Evolutionary conservation across 768 basidiomycete genomes (phyloP).

Genomic region (Roridomyces roridus): DNA sequence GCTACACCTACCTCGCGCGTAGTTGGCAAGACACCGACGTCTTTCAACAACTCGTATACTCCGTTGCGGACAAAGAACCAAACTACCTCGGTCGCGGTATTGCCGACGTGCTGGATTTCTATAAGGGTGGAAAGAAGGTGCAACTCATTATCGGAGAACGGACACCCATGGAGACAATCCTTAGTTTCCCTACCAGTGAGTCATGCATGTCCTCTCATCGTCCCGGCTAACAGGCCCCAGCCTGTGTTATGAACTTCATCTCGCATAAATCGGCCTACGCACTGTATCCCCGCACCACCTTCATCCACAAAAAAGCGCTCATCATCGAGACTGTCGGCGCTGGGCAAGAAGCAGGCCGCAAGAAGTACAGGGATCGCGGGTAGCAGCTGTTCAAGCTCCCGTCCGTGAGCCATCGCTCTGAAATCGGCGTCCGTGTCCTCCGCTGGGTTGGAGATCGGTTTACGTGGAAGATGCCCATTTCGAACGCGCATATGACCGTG

Average conservation of each 20-base stretch:
- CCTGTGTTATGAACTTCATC: constrained; percentile 53
- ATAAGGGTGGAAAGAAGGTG: constrained; percentile 34
- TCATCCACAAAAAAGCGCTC: constrained; percentile 34
- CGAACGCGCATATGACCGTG: background rate
- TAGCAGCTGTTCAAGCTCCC: constrained; percentile 32
- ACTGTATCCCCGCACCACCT: constrained; percentile 48
- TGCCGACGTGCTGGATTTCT: constrained; percentile 40
- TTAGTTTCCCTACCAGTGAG: constrained; percentile 56
- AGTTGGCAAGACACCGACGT: background rate
- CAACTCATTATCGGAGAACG: constrained; percentile 46
- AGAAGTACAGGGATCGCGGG: constrained; percentile 45
- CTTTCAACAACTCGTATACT: background rate
- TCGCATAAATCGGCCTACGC: constrained; percentile 45
- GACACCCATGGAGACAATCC: constrained; percentile 43
- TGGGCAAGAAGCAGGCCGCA: constrained; percentile 18
- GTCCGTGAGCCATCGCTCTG: background rate
- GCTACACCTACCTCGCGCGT: constrained; percentile 29
- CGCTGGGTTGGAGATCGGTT: constrained; percentile 14
- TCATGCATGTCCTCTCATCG: background rate
- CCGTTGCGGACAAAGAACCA: background rate
- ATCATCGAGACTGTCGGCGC: constrained; percentile 1
- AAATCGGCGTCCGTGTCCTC: background rate
- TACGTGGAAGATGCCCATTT: constrained; percentile 7
- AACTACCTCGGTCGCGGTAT: constrained; percentile 33
- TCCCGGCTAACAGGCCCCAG: constrained; percentile 24